Conservation (phyloP, 2,329 filamentous ascomycete species). For the Trichophyton schoenleinii region DNA sequence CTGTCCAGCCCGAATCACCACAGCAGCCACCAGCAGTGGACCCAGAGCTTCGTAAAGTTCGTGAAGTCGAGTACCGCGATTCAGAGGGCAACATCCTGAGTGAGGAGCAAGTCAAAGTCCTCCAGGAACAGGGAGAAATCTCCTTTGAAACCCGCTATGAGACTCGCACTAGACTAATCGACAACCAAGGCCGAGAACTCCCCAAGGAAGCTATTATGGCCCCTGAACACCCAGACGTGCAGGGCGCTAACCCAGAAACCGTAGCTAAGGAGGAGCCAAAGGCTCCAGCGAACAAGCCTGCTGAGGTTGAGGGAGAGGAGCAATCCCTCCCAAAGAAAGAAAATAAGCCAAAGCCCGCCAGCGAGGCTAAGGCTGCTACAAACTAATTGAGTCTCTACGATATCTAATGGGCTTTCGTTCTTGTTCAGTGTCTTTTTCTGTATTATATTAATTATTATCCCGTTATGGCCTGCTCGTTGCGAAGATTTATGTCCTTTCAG, state of each 20-base stretch:
- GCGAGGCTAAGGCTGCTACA: conserved; percentile 37
- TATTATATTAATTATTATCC: conserved; percentile 3
- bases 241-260: conserved; percentile 48
- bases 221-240: conserved; percentile 44
- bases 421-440: conserved; percentile 10
- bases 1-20: neutral
- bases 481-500: neutral
- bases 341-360: conserved; percentile 34
- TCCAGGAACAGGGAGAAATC: conserved; percentile 67
- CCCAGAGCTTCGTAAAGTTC: conserved; percentile 38
- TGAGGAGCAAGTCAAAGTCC: conserved; percentile 65
- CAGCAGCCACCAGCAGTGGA: conserved; percentile 22
- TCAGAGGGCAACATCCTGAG: conserved; percentile 82
- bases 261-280: conserved; percentile 26
- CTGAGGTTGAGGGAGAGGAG: conserved; percentile 28
- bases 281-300: conserved; percentile 25
- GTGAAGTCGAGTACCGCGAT: conserved; percentile 75
- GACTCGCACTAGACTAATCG: conserved; percentile 76
- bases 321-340: conserved; percentile 27
- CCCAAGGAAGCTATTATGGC: conserved; percentile 29
- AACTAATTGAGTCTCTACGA: conserved; percentile 17
- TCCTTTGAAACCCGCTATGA: conserved; percentile 93
- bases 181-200: conserved; percentile 69
- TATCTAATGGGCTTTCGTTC: conserved; percentile 8
- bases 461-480: neutral